Evolutionary conservation across 345 rosid genomes (phyloP).

Genomic region (Eucalyptus virginea): DNA sequence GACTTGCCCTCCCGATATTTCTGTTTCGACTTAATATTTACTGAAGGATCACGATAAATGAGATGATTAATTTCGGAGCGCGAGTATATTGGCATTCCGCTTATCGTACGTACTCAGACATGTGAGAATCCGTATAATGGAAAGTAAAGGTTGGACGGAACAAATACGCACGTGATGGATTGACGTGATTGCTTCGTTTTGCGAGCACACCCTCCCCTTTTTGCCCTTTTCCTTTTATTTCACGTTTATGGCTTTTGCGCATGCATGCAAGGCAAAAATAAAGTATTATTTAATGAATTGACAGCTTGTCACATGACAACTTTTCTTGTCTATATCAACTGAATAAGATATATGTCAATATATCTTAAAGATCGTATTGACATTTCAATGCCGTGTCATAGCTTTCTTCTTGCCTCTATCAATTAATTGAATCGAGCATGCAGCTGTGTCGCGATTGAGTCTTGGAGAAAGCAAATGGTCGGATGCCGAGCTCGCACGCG

Average conservation of each 20-base stretch:
- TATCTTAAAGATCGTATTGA: background rate
- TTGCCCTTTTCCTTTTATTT: background rate
- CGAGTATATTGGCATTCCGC: background rate
- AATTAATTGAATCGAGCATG: background rate
- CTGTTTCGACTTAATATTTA: background rate
- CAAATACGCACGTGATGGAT: background rate
- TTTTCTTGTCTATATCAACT: background rate
- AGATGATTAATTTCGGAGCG: background rate
- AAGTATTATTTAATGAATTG: background rate
- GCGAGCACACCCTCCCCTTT: background rate
- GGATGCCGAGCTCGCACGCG: background rate
- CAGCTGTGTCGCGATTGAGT: background rate
- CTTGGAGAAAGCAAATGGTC: background rate
- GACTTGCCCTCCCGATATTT: background rate
- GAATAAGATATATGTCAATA: background rate
- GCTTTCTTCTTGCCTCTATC: background rate
- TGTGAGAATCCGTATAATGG: background rate
- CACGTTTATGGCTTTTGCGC: background rate
- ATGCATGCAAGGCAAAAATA: background rate
- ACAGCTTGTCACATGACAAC: background rate
- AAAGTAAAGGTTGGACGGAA: background rate
- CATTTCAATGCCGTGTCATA: background rate
- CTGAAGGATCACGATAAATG: background rate
- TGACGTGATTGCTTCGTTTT: background rate
- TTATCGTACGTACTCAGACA: no score